phyloP scores from a whole-genome alignment of 805 yeast species.

The Metschnikowia rubicola region DNA sequence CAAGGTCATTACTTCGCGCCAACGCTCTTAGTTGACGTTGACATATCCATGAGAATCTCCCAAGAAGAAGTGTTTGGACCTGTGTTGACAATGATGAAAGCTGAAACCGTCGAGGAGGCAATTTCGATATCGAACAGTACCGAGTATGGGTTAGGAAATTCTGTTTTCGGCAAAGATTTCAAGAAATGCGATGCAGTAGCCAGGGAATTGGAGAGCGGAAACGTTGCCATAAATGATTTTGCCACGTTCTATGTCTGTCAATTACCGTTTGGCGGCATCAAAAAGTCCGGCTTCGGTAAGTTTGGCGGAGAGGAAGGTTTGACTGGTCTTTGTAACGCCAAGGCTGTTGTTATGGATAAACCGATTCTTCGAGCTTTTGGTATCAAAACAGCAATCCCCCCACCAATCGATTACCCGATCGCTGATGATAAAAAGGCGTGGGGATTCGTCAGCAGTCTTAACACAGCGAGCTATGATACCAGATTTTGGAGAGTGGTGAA shows the following conservation, averaged over 20 bases:
- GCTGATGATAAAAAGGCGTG: conserved; percentile 78
- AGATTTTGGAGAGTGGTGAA: conserved; percentile 62
- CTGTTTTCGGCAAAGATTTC: conserved; percentile 75
- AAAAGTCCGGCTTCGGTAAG: conserved; percentile 93
- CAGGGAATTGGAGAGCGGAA: conserved; percentile 69
- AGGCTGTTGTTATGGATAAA: conserved; percentile 83
- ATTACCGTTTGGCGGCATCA: conserved; percentile 93
- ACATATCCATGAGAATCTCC: conserved; percentile 70
- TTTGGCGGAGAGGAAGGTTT: conserved; percentile 98
- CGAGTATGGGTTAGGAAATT: conserved; percentile 86
- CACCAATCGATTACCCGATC: conserved; percentile 89
- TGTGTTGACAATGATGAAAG: conserved; percentile 73
- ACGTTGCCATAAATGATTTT: conserved; percentile 95
- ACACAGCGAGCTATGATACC: conserved; percentile 77
- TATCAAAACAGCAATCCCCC: conserved; percentile 79
- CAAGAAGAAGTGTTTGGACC: conserved; percentile 95
- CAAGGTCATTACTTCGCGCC: conserved; percentile 94
- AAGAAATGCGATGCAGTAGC: conserved; percentile 60
- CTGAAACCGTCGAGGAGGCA: conserved; percentile 62
- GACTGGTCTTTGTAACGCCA: conserved; percentile 82
- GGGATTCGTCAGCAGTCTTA: conserved; percentile 79
- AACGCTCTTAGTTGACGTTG: conserved; percentile 80
- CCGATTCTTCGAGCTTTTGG: conserved; percentile 54
- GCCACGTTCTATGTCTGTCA: conserved; percentile 96
- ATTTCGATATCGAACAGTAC: conserved; percentile 77